These are phyloP conservation scores for Diaporthe destruens DNA, from an alignment of 2,329 filamentous ascomycete genomes.

Conservation along the genomic window DNA sequence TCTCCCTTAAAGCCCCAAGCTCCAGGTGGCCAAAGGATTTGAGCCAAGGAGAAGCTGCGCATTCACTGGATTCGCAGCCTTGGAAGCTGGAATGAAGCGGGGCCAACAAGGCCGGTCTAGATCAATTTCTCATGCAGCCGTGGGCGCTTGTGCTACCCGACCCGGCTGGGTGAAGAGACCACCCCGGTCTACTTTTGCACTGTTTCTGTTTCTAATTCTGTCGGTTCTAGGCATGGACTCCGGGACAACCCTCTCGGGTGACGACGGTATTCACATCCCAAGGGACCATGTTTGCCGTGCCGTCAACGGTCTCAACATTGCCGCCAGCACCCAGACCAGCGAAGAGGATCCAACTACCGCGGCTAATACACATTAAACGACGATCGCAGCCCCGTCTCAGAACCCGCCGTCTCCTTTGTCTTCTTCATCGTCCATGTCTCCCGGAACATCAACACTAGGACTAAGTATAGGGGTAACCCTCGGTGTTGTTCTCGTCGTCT, in stretches of 20 bases:
- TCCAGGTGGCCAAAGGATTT: neutral
- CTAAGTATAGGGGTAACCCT: neutral
- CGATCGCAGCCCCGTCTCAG: neutral
- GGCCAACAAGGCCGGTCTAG: neutral
- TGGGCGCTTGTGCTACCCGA: neutral
- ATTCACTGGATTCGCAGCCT: neutral
- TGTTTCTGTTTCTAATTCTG: neutral
- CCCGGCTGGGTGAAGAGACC: neutral
- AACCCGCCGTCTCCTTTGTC: no score
- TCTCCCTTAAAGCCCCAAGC: neutral
- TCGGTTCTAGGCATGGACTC: neutral
- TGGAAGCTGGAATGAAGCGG: neutral
- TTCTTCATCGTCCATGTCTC: no score
- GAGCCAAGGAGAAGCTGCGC: neutral
- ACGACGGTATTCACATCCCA: neutral
- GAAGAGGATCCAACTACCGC: no score
- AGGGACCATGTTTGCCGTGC: neutral
- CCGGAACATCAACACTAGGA: neutral
- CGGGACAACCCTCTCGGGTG: neutral
- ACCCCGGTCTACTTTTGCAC: neutral
- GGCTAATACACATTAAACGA: no score
- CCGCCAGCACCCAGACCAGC: neutral
- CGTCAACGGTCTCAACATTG: constrained; percentile 6
- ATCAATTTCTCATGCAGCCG: neutral
- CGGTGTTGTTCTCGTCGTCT: neutral